Evolutionary conservation across 306 rosid genomes (phyloP).

Genomic region (Argentina anserina): DNA sequence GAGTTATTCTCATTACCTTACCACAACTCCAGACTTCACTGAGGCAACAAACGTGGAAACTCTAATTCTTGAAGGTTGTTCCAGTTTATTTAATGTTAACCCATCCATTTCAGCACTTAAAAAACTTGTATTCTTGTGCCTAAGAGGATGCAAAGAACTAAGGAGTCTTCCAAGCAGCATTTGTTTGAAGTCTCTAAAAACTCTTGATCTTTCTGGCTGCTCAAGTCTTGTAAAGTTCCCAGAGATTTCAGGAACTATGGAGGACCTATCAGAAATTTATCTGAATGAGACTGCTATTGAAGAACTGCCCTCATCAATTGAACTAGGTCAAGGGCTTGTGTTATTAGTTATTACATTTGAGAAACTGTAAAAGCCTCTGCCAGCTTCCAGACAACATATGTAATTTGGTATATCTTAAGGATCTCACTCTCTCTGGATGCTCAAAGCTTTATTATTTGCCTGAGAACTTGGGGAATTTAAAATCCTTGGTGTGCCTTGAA

Average conservation of each 20-base stretch:
- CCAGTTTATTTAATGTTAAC: not conserved
- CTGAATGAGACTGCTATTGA: not conserved
- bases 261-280: not conserved
- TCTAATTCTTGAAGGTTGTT: conserved; percentile 9
- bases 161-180: not conserved
- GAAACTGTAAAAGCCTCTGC: not conserved
- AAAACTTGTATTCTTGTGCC: not conserved
- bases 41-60: conserved; percentile 6
- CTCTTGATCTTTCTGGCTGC: not conserved
- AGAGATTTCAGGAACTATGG: conserved; percentile 18
- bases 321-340: not conserved
- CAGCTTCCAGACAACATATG: not conserved
- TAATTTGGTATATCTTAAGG: not conserved
- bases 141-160: not conserved
- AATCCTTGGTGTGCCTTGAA: not conserved
- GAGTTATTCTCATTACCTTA: not conserved
- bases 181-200: not conserved
- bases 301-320: not conserved
- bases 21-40: conserved; percentile 17
- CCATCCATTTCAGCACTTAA: conserved; percentile 7
- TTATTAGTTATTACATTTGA: not conserved
- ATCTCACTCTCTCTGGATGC: not conserved
- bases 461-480: not conserved
- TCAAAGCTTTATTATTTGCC: not conserved
- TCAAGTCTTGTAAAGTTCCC: not conserved